Conservation (phyloP, 176 grass and related monocot species). For the Urochloa ruziziensis region DNA sequence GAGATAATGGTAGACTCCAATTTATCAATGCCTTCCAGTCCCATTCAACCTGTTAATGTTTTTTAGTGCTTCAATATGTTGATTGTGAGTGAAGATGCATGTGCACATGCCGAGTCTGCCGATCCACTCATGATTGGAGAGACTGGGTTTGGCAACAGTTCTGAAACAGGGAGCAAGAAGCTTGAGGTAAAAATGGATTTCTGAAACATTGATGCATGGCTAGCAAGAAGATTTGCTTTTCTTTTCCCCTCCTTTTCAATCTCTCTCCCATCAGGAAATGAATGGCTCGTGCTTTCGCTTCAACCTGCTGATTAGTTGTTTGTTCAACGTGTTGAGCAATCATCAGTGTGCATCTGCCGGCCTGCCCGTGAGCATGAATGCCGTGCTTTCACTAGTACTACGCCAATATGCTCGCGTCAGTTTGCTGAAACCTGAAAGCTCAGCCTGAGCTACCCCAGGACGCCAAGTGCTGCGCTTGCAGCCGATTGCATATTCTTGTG, state of each 20-base stretch:
- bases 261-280: background rate
- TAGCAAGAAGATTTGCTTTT: no score
- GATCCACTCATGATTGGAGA: background rate
- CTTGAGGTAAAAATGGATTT: background rate
- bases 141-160: background rate
- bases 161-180: background rate
- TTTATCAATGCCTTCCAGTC: background rate
- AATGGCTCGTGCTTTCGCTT: background rate
- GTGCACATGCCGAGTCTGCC: background rate
- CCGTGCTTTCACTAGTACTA: background rate
- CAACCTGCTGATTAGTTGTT: background rate
- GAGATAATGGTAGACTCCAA: slow-evolving; percentile 16
- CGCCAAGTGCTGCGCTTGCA: background rate
- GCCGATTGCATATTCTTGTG: slow-evolving; percentile 21
- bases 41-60: background rate
- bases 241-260: background rate
- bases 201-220: no score
- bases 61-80: background rate
- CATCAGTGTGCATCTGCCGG: background rate
- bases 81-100: background rate
- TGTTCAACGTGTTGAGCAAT: background rate
- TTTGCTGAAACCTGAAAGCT: slow-evolving; percentile 3
- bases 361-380: background rate
- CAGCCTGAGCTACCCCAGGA: background rate
- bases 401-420: background rate